Conservation (phyloP, 768 basidiomycete genomes). For the Tylopilus felleus region DNA sequence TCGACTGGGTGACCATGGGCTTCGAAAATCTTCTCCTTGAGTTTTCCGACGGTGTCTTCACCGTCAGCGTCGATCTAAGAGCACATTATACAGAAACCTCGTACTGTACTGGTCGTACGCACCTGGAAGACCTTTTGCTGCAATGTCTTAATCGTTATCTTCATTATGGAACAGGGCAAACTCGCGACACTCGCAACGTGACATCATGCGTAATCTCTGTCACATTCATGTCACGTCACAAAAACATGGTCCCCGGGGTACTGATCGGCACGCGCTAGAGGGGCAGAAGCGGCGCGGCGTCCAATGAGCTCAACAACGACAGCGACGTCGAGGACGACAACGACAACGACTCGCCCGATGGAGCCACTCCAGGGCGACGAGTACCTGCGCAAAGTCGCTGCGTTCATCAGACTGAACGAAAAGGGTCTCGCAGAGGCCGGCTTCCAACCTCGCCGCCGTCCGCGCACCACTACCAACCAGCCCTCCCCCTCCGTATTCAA, state of each 20-base stretch:
- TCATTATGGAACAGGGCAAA: conserved; percentile 51
- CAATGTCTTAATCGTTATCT: conserved; percentile 93
- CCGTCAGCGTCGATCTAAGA: conserved; percentile 72
- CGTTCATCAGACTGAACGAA: conserved; percentile 73
- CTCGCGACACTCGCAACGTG: conserved; percentile 15
- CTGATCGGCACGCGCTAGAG: conserved; percentile 19
- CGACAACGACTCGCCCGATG: conserved; percentile 31
- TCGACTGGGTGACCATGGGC: conserved; percentile 70
- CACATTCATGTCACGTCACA: conserved; percentile 20
- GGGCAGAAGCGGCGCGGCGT: conserved; percentile 16
- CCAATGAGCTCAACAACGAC: conserved; percentile 4
- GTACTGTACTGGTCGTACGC: conserved; percentile 5
- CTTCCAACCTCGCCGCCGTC: conserved; percentile 47
- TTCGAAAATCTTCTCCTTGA: conserved; percentile 83
- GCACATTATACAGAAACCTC: neutral
- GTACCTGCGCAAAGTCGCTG: conserved; percentile 65
- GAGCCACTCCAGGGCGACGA: conserved; percentile 67
- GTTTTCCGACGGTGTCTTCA: conserved; percentile 64
- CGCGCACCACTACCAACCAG: conserved; percentile 27
- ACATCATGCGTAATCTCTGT: conserved; percentile 19
- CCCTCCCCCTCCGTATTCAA: conserved; percentile 51
- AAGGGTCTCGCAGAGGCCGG: conserved; percentile 66
- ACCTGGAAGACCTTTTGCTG: conserved; percentile 91
- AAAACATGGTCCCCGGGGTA: conserved; percentile 21
- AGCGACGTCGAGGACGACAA: neutral